Percentiles rank a stretch among this genome's conserved stretches.
Conservation (phyloP, 371 early-diverging fungal species). For the Rhizopus sp. region DNA sequence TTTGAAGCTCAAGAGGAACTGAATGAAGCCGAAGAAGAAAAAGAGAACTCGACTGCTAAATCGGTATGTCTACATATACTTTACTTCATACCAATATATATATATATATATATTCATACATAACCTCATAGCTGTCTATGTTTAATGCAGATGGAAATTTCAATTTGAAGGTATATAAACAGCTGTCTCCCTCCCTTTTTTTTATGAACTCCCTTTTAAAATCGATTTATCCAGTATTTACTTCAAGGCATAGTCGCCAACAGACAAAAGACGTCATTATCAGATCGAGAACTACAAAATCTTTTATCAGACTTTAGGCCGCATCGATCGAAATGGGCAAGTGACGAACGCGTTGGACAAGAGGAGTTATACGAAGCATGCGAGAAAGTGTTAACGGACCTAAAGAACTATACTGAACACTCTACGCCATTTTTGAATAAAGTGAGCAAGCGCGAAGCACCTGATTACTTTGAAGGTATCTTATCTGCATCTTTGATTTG, state of each 20-base stretch:
- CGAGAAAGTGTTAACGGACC: constrained; percentile 82
- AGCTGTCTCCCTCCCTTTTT: too few species aligned
- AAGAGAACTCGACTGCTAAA: constrained; percentile 38
- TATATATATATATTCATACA: neutral
- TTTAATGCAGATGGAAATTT: constrained; percentile 55
- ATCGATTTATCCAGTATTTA: constrained; percentile 53
- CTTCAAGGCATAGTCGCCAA: constrained; percentile 77
- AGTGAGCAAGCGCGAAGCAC: constrained; percentile 93
- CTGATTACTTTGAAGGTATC: constrained; percentile 88
- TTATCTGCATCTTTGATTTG: neutral
- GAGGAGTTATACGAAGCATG: constrained; percentile 89
- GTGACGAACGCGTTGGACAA: constrained; percentile 87
- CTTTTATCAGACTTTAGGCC: constrained; percentile 85
- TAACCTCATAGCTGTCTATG: constrained; percentile 36
- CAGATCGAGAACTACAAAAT: constrained; percentile 74
- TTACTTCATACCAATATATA: neutral
- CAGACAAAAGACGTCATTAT: constrained; percentile 61
- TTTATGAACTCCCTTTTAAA: too few species aligned
- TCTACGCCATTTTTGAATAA: constrained; percentile 89
- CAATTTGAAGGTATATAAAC: constrained; percentile 54
- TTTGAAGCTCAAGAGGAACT: constrained; percentile 56
- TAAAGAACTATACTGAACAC: constrained; percentile 80
- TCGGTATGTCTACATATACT: constrained; percentile 11
- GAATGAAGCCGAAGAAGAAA: constrained; percentile 52
- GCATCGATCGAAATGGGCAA: constrained; percentile 91